These are phyloP conservation scores for Botryotinia narcissicola DNA, from an alignment of 2,329 filamentous ascomycete species.

Conservation along the genomic window DNA sequence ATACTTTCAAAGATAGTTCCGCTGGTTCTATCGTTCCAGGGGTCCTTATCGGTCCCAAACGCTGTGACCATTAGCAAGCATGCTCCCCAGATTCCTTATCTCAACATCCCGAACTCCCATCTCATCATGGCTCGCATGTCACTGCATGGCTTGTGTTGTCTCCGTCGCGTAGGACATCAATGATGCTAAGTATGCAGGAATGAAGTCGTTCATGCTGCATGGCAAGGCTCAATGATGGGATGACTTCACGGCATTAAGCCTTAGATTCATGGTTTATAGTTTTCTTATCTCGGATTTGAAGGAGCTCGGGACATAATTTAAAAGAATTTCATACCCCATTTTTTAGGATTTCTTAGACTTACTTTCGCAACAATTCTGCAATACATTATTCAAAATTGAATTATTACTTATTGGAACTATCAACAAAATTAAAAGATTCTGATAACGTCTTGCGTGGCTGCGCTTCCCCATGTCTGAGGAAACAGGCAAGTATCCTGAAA, in stretches of 20 bases:
- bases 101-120: not conserved
- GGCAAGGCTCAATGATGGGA: not conserved
- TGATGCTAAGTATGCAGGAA: not conserved
- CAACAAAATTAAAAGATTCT: not conserved
- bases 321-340: constrained; percentile 10
- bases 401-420: not conserved
- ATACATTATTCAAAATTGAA: not conserved
- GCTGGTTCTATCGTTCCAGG: not conserved
- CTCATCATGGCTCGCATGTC: not conserved
- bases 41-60: not conserved
- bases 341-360: not conserved
- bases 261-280: not conserved
- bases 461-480: constrained; percentile 1
- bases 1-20: not conserved
- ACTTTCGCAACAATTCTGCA: not conserved
- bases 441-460: not conserved
- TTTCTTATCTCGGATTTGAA: constrained; percentile 7
- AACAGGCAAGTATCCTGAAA: not conserved
- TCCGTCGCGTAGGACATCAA: not conserved
- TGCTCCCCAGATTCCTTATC: constrained; percentile 18
- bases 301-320: not conserved
- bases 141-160: not conserved
- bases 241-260: not conserved
- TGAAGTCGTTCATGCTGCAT: not conserved
- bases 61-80: constrained; percentile 9